These are phyloP conservation scores for Solanum neorickii DNA, from an alignment of 257 asterid species.

Conservation along the genomic window DNA sequence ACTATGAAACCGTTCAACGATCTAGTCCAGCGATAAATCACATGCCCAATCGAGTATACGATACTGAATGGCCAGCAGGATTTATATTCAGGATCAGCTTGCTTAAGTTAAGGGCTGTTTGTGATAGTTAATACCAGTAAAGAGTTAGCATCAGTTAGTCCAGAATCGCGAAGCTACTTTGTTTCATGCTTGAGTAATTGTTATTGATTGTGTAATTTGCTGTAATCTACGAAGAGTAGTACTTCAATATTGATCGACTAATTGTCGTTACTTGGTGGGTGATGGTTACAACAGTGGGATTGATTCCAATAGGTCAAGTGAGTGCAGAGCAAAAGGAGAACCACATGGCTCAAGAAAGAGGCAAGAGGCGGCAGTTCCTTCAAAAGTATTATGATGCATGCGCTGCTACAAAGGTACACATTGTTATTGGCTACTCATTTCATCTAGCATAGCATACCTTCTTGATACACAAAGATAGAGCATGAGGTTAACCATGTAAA, in stretches of 20 bases:
- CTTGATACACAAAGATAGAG: neutral
- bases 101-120: neutral
- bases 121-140: neutral
- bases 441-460: neutral
- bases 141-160: neutral
- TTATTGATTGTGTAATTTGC: neutral
- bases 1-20: neutral
- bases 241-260: neutral
- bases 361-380: constrained; percentile 42
- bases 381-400: constrained; percentile 35
- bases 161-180: neutral
- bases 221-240: neutral
- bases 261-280: neutral
- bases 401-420: constrained; percentile 36
- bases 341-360: constrained; percentile 36
- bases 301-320: constrained; percentile 44
- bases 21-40: neutral
- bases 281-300: constrained; percentile 54
- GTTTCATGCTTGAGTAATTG: neutral
- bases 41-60: neutral
- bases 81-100: neutral
- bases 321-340: constrained; percentile 45
- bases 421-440: neutral
- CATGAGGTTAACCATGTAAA: neutral
- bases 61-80: neutral